These are phyloP conservation scores for Bipolaris oryzae DNA, from an alignment of 2,329 filamentous ascomycete genomes.

Conservation along the genomic window DNA sequence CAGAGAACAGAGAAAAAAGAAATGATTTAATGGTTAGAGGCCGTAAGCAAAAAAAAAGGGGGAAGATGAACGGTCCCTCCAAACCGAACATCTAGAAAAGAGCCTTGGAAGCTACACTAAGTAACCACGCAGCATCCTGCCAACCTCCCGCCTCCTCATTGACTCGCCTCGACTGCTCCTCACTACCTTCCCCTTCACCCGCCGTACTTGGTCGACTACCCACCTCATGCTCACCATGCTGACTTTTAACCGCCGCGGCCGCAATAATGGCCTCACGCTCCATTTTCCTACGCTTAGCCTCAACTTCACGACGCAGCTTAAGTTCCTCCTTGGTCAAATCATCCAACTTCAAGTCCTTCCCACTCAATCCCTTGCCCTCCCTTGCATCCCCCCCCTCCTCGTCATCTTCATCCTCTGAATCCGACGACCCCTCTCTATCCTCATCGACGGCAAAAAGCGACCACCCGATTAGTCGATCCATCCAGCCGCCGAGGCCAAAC, in stretches of 20 bases:
- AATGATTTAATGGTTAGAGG: too few species aligned
- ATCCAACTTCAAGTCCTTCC: slow-evolving; percentile 29
- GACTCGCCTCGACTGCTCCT: slow-evolving; percentile 16
- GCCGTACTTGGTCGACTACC: slow-evolving; percentile 21
- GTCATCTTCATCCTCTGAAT: slow-evolving; percentile 29
- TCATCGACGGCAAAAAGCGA: slow-evolving; percentile 61
- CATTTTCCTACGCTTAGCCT: slow-evolving; percentile 44
- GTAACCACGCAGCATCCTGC: slow-evolving; percentile 64
- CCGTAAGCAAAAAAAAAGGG: too few species aligned
- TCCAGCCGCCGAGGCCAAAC: slow-evolving; percentile 62
- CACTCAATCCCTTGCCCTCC: slow-evolving; percentile 34
- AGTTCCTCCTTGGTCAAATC: slow-evolving; percentile 48
- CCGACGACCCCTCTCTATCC: slow-evolving; percentile 46
- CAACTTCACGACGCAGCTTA: slow-evolving; percentile 45
- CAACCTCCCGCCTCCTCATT: slow-evolving; percentile 55
- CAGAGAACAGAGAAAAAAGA: too few species aligned
- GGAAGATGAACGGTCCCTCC: too few species aligned
- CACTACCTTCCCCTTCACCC: neutral
- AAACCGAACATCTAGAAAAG: slow-evolving; percentile 28
- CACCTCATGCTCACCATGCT: neutral
- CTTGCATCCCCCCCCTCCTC: slow-evolving; percentile 29
- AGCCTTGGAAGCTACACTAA: slow-evolving; percentile 59
- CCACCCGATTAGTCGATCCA: slow-evolving; percentile 65
- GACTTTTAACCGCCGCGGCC: slow-evolving; percentile 29
- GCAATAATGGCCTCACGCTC: slow-evolving; percentile 46